Conservation (phyloP, 1,284 basidiomycete genomes). For the Moesziomyces globuligerus region DNA sequence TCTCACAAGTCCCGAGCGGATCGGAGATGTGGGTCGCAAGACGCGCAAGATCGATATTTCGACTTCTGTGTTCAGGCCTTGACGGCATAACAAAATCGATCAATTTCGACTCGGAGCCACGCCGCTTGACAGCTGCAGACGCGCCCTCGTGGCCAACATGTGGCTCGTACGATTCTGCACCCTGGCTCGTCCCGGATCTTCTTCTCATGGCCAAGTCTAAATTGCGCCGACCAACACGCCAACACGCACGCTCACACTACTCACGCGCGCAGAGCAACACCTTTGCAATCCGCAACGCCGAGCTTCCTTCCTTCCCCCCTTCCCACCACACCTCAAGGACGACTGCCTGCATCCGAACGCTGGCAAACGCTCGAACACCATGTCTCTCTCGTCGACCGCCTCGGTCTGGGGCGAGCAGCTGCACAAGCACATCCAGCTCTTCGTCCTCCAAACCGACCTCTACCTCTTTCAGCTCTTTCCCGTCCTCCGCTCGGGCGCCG, state of each 20-base stretch:
- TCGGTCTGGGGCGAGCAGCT: conserved; percentile 9
- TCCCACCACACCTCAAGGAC: too few relatives aligned
- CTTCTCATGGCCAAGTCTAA: too few relatives aligned
- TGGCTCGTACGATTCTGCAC: not conserved
- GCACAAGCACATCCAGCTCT: conserved; percentile 22
- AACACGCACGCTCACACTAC: too few relatives aligned
- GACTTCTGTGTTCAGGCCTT: too few relatives aligned
- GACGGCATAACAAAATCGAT: too few relatives aligned
- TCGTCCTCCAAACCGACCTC: conserved; percentile 36
- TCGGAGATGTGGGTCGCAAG: not conserved
- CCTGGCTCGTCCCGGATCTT: too few relatives aligned
- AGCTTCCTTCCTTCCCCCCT: too few relatives aligned
- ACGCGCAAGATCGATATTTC: not conserved
- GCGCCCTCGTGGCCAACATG: not conserved
- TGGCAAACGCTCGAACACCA: not conserved
- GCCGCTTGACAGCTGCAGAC: not conserved
- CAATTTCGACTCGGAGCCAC: not conserved
- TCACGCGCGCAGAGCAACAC: too few relatives aligned
- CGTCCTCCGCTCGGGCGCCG: conserved; percentile 9
- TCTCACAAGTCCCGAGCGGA: not conserved
- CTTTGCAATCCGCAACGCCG: too few relatives aligned
- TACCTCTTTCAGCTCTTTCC: conserved; percentile 37
- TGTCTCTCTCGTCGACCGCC: not conserved
- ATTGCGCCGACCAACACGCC: too few relatives aligned
- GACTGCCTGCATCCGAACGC: too few relatives aligned